These are phyloP conservation scores for Pascua sp. DNA, from an alignment of 1,284 basidiomycete genomes.

Conservation along the genomic window DNA sequence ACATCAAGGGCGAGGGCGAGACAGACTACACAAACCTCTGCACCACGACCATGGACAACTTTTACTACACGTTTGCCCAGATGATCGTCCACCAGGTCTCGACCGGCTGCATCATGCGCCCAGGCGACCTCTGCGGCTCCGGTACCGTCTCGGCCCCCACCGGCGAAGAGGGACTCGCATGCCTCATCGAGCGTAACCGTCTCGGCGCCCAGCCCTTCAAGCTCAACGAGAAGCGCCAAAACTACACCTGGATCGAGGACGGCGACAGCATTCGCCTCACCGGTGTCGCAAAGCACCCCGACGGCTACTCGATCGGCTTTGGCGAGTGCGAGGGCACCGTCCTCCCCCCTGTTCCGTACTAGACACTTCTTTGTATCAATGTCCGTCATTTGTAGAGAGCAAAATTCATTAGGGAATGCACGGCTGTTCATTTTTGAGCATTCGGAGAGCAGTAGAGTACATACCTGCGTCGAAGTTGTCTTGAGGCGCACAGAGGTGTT, in stretches of 20 bases:
- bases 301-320: conserved; percentile 15
- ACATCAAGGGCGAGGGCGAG: conserved; percentile 9
- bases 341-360: conserved; percentile 3
- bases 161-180: conserved; percentile 17
- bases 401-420: no score
- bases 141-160: conserved; percentile 27
- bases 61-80: conserved; percentile 23
- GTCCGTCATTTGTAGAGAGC: no score
- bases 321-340: conserved; percentile 20
- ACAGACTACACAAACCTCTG: conserved; percentile 9
- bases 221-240: conserved; percentile 14
- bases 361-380: no score
- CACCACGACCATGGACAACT: conserved; percentile 10
- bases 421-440: no score
- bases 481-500: no score
- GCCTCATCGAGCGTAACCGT: conserved; percentile 20
- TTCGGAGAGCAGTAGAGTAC: no score
- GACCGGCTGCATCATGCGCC: conserved; percentile 22
- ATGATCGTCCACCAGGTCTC: conserved; percentile 30
- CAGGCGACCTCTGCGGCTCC: conserved; percentile 29
- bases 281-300: conserved; percentile 5
- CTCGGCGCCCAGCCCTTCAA: conserved; percentile 13
- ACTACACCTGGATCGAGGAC: conserved; percentile 20
- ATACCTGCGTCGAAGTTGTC: no score
- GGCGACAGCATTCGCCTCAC: conserved; percentile 15